Evolutionary conservation across 352 stramenopile genomes (phyloP).

Genomic region (Phytophthora pluvialis): DNA sequence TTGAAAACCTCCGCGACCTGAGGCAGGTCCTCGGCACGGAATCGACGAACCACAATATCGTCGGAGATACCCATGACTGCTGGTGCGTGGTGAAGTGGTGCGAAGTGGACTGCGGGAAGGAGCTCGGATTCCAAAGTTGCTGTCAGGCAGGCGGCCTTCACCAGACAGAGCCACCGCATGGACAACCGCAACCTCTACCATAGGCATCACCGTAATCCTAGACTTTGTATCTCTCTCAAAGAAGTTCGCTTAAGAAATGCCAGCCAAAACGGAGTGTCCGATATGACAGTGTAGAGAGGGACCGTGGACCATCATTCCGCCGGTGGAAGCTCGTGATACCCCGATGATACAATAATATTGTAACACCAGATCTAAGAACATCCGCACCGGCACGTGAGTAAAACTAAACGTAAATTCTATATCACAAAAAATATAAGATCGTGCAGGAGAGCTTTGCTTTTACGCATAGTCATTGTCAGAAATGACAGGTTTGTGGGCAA

Average conservation of each 20-base stretch:
- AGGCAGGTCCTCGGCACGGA: conserved; percentile 28
- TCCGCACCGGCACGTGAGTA: too few relatives aligned
- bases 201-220: background rate
- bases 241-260: background rate
- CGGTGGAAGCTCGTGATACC: background rate
- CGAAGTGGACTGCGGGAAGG: background rate
- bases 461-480: too few relatives aligned
- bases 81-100: background rate
- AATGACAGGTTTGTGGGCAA: too few relatives aligned
- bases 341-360: too few relatives aligned
- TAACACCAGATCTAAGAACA: too few relatives aligned
- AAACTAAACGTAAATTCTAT: too few relatives aligned
- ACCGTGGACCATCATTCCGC: conserved; percentile 11
- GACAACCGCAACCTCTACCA: background rate
- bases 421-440: too few relatives aligned
- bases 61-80: background rate
- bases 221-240: background rate
- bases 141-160: background rate
- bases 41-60: conserved; percentile 33
- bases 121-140: background rate
- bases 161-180: too few relatives aligned
- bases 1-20: conserved; percentile 41
- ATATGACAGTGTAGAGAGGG: conserved; percentile 6
- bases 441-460: too few relatives aligned
- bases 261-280: background rate